These are phyloP conservation scores for Gossypium longicalyx DNA, from an alignment of 345 rosid genomes.

Conservation along the genomic window DNA sequence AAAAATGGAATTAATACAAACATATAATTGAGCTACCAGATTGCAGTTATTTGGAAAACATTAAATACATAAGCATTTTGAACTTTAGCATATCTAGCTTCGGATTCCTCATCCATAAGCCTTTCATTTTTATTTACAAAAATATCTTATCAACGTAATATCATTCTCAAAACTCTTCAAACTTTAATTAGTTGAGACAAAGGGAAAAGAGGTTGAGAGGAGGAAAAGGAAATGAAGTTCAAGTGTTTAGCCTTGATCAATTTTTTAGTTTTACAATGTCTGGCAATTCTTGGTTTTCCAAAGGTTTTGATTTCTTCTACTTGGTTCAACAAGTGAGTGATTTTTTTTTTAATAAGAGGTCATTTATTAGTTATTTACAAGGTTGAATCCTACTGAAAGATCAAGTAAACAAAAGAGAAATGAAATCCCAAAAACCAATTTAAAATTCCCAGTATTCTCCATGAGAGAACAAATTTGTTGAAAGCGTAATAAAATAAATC, in stretches of 20 bases:
- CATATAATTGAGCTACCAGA: neutral
- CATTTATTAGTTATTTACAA: neutral
- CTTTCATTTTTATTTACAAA: neutral
- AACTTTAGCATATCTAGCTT: neutral
- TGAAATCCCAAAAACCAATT: neutral
- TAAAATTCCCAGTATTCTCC: constrained; percentile 6
- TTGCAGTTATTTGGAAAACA: neutral
- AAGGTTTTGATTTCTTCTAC: constrained; percentile 84
- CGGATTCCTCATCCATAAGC: neutral
- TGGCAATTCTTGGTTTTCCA: constrained; percentile 24
- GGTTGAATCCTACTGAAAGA: neutral
- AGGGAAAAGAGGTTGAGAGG: neutral
- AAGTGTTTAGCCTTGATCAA: neutral
- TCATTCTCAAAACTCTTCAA: neutral
- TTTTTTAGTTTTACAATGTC: constrained; percentile 4
- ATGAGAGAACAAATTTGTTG: neutral
- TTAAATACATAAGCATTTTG: neutral
- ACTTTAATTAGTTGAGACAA: neutral
- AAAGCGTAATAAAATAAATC: no score
- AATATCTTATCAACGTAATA: neutral
- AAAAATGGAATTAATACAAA: neutral
- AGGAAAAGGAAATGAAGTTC: constrained; percentile 6
- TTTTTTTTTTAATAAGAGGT: neutral
- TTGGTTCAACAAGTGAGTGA: constrained; percentile 74
- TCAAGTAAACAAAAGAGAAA: neutral